Evolutionary conservation across 306 rosid species (phyloP).

Genomic region (Fagus crenata): DNA sequence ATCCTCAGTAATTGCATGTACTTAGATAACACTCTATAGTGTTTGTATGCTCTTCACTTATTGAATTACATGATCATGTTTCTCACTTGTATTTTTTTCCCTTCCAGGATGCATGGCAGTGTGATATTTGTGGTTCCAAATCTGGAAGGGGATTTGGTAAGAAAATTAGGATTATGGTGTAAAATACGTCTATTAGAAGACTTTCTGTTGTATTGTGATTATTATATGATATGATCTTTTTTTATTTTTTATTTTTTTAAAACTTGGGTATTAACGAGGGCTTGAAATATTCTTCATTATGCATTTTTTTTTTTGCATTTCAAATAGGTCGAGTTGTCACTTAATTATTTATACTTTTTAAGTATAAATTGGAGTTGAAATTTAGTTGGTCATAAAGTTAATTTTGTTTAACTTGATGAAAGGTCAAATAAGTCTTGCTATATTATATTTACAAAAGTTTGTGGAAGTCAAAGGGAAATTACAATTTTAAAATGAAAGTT

Average conservation of each 20-base stretch:
- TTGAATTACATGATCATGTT: constrained; percentile 6
- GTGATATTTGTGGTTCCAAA: constrained; percentile 89
- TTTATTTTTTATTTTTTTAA: not conserved
- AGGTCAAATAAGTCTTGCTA: not conserved
- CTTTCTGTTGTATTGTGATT: not conserved
- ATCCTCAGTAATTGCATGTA: not conserved
- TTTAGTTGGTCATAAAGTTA: not conserved
- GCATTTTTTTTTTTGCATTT: not conserved
- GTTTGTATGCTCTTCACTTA: not conserved
- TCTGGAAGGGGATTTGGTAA: constrained; percentile 99
- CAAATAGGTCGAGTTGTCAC: not conserved
- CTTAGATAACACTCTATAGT: not conserved
- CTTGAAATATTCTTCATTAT: not conserved
- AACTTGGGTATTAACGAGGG: not conserved
- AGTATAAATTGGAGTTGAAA: not conserved
- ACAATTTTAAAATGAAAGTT: not conserved
- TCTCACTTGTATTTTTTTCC: not conserved
- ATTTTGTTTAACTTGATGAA: not conserved
- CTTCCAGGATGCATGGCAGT: constrained; percentile 92
- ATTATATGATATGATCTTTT: not conserved
- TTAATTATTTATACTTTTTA: not conserved
- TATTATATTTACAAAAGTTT: not conserved
- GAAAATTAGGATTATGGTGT: constrained; percentile 11
- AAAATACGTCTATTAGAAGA: constrained; percentile 7
- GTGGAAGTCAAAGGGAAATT: not conserved